Evolutionary conservation across 176 grass and related monocot genomes (phyloP).

Genomic region (Zoysia japonica): DNA sequence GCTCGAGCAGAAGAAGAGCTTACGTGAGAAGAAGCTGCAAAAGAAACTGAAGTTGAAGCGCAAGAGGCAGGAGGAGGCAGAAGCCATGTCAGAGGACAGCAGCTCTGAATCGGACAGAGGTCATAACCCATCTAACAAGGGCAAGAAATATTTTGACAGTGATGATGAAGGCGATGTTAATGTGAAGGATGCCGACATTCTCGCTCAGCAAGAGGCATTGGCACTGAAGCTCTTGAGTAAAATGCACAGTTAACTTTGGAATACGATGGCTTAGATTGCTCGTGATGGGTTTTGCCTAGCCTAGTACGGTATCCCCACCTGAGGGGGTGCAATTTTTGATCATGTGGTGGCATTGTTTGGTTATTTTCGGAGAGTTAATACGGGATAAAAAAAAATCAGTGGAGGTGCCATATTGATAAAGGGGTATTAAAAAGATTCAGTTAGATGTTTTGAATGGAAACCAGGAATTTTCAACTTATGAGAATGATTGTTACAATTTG

Average conservation of each 20-base stretch:
- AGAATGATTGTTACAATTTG: background rate
- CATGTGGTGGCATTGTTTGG: background rate
- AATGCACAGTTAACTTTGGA: slow-evolving; percentile 55
- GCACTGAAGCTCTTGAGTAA: slow-evolving; percentile 75
- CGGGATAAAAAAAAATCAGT: background rate
- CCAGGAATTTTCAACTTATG: no score
- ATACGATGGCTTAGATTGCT: background rate
- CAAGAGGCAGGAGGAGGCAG: slow-evolving; percentile 59
- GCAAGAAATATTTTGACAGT: slow-evolving; percentile 63
- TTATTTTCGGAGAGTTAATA: background rate
- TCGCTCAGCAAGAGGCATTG: slow-evolving; percentile 77
- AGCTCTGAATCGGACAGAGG: slow-evolving; percentile 52
- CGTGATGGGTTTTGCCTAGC: background rate
- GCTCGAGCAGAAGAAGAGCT: slow-evolving; percentile 58
- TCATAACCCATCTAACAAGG: slow-evolving; percentile 29
- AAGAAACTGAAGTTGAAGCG: slow-evolving; percentile 87
- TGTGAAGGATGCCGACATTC: slow-evolving; percentile 16
- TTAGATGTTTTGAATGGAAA: background rate
- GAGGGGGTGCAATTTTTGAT: slow-evolving; percentile 44
- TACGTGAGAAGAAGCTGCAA: slow-evolving; percentile 66
- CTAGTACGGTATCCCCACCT: background rate
- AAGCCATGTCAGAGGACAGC: slow-evolving; percentile 26
- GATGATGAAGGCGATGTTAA: slow-evolving; percentile 38
- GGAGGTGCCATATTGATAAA: background rate
- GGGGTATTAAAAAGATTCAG: background rate